Base-by-base conservation (phyloP, 176 grass and related monocot genomes). In the Eleusine coracana region DNA sequence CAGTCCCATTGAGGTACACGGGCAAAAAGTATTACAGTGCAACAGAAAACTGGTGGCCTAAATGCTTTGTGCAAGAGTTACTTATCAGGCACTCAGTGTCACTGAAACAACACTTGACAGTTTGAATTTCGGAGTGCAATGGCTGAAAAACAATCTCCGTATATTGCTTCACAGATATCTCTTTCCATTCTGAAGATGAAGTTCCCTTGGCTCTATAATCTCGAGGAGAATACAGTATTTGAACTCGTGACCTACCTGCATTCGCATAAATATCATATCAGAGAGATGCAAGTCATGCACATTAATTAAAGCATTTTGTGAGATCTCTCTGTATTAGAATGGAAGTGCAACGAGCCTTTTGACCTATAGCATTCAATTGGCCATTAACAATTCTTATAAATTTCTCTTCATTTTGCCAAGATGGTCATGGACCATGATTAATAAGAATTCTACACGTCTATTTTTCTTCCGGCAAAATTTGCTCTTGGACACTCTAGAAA, bases 131-230 rank as follows among this genome's bases (percentile, higher is more conserved):
- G 66, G 91, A 91, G 36, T 93, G 85, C 20, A 93, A 39, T 28
- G 91, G 91, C 68, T 91, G 94, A 34, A 97, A 97, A 77, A 82
- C 20, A 79, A 97, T 75, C 84, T 91, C 88, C 0, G 91, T 97
- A 36, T 86, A 83, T 41, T 89, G 88, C 80, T 97, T 91, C 80
- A 97, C 94, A 4, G 90, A 85, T 66, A 87, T 66, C 74, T 93
- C 94, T 79, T 90, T 91, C 88, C 83, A 91, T 73, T 93, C 91
- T 41, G 80, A 87, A 73, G 83, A 90, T 74, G 86, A 97, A 80
- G 81, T 28, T 61, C 86, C 94, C 75, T 88, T 83, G 13, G 82
- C 77, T 45, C 84, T 83, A 72, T 93, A 97, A 73, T 97, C 91
- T 52, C 91, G 83, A n/a, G 91, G 86, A 71, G 86, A 93, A 66